These are phyloP conservation scores for Clavispora fructus DNA, from an alignment of 805 yeast genomes.

Conservation along the genomic window DNA sequence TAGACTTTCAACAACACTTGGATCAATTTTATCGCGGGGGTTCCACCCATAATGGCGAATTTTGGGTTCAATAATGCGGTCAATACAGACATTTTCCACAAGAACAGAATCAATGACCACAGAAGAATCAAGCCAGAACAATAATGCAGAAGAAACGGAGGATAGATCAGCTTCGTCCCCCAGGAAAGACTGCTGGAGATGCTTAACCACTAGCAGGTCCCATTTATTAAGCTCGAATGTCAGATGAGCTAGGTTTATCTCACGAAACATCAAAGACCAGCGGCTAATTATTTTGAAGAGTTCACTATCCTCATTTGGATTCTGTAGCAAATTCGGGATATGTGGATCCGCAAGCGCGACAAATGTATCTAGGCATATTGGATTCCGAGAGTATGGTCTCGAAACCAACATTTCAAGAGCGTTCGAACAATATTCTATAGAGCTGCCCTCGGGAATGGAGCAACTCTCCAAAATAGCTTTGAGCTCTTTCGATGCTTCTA, in stretches of 20 bases:
- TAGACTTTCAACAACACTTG: not conserved
- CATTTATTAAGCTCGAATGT: slow-evolving; percentile 5
- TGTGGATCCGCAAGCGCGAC: not conserved
- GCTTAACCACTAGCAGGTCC: slow-evolving; percentile 8
- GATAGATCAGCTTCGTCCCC: not conserved
- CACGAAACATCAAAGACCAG: slow-evolving; percentile 7
- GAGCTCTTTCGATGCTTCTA: not conserved
- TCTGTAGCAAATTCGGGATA: not conserved
- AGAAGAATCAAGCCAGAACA: slow-evolving; percentile 13
- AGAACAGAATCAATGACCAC: slow-evolving; percentile 8
- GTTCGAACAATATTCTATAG: not conserved
- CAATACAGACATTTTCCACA: slow-evolving; percentile 5
- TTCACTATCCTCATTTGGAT: not conserved
- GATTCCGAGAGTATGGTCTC: not conserved
- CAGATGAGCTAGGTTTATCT: not conserved
- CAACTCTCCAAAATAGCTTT: not conserved
- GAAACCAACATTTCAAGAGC: not conserved
- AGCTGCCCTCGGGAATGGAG: not conserved
- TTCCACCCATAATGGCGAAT: not conserved
- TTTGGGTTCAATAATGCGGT: not conserved
- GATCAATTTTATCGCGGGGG: not conserved
- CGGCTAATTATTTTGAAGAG: slow-evolving; percentile 1
- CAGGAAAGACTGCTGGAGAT: not conserved
- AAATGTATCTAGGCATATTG: not conserved
- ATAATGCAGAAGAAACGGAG: not conserved